Base-by-base conservation (phyloP, 106 monocot species). In the Dendrobium huoshanense region DNA sequence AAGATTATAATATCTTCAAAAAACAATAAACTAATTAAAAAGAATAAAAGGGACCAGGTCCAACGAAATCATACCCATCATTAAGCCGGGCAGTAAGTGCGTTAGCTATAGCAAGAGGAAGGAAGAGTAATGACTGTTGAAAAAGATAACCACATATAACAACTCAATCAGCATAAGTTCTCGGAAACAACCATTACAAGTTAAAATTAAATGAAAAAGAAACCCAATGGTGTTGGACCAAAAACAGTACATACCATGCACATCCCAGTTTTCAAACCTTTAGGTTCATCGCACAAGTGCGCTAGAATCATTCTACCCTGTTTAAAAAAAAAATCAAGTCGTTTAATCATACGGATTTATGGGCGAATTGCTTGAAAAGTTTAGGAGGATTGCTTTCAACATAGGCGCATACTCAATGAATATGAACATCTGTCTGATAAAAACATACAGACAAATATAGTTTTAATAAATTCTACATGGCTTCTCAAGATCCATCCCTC, bases 241-340 rank as follows among this genome's bases (percentile, higher is more conserved):
- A 37, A 15, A 43, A 58, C 76, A 20, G 13, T 13, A 20, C 7
- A 27, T 93, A 99, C 98, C 98, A 95, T 85, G 87, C 95, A 99
- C 98, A 99, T 99, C 77, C 89, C 94, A 84, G 98, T 93, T 84
- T 99, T 99, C 80, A 99, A 88, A 42, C 98, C 98, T 83, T 95
- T 95, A 16, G 92, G 92, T 81, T 99, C 98, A 82, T 99, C 98
- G 81, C 98, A 99, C n/a, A 99, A 88, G 80, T 99, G 98, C 56
- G 98, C 98, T 27, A 99, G 84, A 85, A 99, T 99, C 94, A 99
- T 93, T 80, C 95, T 93, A 43, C 98, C 98, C 98, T 99, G 88
- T 41, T 31, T 77, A 80, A 77, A 20, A 37, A 37, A 27, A 75
- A 77, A 75, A 59, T 64, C 7, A 58, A 58, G 20, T 58, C 2